Conservation (phyloP, 2,329 filamentous ascomycete genomes). For the Rutstroemia sp. region DNA sequence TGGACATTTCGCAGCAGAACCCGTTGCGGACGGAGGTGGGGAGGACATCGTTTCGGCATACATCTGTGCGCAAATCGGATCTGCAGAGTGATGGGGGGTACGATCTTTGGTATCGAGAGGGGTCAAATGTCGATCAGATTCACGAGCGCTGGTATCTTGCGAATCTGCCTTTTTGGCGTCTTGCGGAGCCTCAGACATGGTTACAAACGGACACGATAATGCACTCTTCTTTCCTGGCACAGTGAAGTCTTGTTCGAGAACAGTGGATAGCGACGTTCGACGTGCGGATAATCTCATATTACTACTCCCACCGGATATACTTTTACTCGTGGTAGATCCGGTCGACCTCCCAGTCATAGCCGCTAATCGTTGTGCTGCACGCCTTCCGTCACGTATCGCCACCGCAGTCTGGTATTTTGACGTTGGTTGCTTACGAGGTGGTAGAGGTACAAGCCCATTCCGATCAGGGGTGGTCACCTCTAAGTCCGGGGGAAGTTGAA, state of each 20-base stretch:
- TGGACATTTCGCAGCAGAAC: conserved; percentile 65
- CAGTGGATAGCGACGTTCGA: conserved; percentile 52
- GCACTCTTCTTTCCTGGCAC: conserved; percentile 73
- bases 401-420: conserved; percentile 53
- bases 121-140: conserved; percentile 21
- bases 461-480: conserved; percentile 21
- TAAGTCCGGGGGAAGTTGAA: conserved; percentile 52
- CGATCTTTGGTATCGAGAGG: conserved; percentile 31
- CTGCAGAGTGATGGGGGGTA: conserved; percentile 42
- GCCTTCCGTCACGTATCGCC: conserved; percentile 57
- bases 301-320: conserved; percentile 33
- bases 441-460: conserved; percentile 27
- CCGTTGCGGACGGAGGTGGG: conserved; percentile 39
- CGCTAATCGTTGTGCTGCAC: conserved; percentile 46
- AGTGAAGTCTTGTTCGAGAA: conserved; percentile 85
- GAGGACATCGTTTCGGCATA: conserved; percentile 45
- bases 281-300: conserved; percentile 35
- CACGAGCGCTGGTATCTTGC: conserved; percentile 18
- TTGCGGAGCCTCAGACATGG: conserved; percentile 12
- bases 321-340: conserved; percentile 37
- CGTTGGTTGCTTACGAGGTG: conserved; percentile 19
- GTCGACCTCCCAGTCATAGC: conserved; percentile 36
- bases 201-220: conserved; percentile 73
- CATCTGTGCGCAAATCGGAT: conserved; percentile 60
- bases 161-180: conserved; percentile 15